Evolutionary conservation across 345 rosid genomes (phyloP), one percentile per base, ranked within the genome.

Genomic region (Alliaria petiolata): DNA sequence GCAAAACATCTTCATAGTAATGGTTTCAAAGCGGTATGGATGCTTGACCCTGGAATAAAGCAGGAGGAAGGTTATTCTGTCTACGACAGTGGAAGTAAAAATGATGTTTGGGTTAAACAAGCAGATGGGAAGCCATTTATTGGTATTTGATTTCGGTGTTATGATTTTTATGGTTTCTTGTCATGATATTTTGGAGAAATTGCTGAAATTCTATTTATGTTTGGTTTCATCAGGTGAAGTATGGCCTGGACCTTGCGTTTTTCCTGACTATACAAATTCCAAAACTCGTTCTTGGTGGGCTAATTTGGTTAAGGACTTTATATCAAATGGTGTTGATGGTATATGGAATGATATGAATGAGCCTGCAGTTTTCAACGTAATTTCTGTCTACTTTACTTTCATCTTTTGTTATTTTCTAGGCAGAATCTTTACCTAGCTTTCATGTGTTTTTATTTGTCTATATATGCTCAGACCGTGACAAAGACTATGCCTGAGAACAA

Each of bases 281-380:
- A 82, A 85, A 81, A 82, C 80, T 51, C 93, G 97, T 44, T 83
- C 86, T 62, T 90, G 97, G 98, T 93, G 97, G 98, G 92, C 93
- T 34, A 70, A 58, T 80, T 79, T 85, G 45, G 97, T 93, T 51
- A 90, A 85, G 65, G 93, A 89, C 67, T 93, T 90, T 43, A 50
- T 75, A 67, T 82, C 90, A 69, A 86, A 84, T 81, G 96, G 97
- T 54, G 97, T 90, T 65, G 97, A 93, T 81, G 98, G 98, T 52
- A 93, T 93, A 76, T 90, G 98, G 98, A 93, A 93, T 57, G 97
- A 93, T 78, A 93, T 93, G 98, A 93, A 93, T 16, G 98, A 93
- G 82, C 97, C 98, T 6, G 84, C 96, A 62, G 51, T 93, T 56
- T 93, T 93, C 76, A 89, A 89, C 88, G 98, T 90, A 73, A 56